phyloP scores from a whole-genome alignment of 352 stramenopile genomes.

The Phytophthora nicotianae region DNA sequence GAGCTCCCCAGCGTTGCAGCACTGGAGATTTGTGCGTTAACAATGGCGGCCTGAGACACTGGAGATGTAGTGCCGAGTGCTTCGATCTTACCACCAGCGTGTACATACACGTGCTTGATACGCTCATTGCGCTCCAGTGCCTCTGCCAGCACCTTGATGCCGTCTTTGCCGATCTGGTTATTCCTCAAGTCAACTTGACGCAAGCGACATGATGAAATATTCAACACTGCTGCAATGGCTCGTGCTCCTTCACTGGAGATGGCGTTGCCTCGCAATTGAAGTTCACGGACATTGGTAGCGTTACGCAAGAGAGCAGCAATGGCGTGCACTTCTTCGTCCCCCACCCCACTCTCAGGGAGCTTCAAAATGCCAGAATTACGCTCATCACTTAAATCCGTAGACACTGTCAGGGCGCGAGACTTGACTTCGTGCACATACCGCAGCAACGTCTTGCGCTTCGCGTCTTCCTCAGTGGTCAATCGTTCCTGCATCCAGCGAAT shows the following conservation, averaged over 20 bases:
- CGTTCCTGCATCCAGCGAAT: conserved; percentile 80
- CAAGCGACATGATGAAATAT: conserved; percentile 72
- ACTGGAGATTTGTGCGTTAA: conserved; percentile 58
- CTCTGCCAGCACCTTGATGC: conserved; percentile 93
- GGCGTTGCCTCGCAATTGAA: conserved; percentile 92
- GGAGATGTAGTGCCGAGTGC: conserved; percentile 81
- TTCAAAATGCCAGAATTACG: conserved; percentile 52
- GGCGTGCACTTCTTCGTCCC: conserved; percentile 96
- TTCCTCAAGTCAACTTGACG: conserved; percentile 90
- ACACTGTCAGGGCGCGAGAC: conserved; percentile 44
- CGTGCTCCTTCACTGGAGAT: conserved; percentile 93
- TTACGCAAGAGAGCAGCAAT: conserved; percentile 93
- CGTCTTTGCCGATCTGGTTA: conserved; percentile 92
- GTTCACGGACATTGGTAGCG: conserved; percentile 89
- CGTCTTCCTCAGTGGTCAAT: conserved; percentile 93
- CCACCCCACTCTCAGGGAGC: conserved; percentile 90
- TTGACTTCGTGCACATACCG: conserved; percentile 96
- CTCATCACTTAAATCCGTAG: conserved; percentile 11
- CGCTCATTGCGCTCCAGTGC: conserved; percentile 92
- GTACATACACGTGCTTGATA: conserved; percentile 96
- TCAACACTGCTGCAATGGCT: conserved; percentile 92
- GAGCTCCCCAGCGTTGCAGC: conserved; percentile 32
- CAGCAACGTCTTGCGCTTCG: conserved; percentile 94
- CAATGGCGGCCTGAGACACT: conserved; percentile 35
- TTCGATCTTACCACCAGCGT: conserved; percentile 95